Evolutionary conservation across 208 protist species (phyloP), one percentile per base, ranked within the genome.

Genomic region (Vickermania spadyakhi): DNA sequence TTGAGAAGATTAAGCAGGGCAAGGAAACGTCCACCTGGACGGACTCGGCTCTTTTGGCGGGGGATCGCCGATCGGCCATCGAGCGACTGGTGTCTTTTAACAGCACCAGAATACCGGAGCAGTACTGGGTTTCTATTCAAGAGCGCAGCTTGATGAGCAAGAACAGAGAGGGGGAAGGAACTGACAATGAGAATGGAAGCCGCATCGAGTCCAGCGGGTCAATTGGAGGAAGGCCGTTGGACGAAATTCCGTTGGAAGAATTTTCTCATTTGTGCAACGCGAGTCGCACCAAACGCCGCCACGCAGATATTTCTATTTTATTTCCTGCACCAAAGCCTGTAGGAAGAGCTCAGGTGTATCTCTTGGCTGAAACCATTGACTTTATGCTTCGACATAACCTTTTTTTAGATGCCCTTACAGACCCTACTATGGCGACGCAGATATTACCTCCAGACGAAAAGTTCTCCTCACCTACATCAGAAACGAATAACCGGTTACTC

Each of bases 341-440:
- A n/a, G 82, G 81, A 7, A 77, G 89, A 7, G 74, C 85, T 0
- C 83, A 95, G 71, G 85, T 93, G 51, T 95, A 93, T 61, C 65
- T 95, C 21, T 73, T 95, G 14, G 83, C 81, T 0, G 81, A 89
- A 51, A 76, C 77, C 18, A 56, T 95, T 3, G 89, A 95, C 68
- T 68, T 76, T 58, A 92, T 95, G 85, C 65, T 93, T 63, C 52
- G 67, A 0, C 55, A 75, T 25, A 72, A 79, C 45, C 75, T 73
- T 22, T 65, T 72, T 60, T 70, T 94, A 28, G 62, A 66, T 53
- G 56, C 77, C 5, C 60, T 92, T 11, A 70, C 82, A 1, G 75
- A 92, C 60, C 75, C 73, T 14, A 60, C 77, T 3, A 62, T 88
- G 4, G 82, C 84, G 27, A 71, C 73, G 29, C 68, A 67, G 59